Conservation (phyloP, 176 grass and related monocot genomes). For the Carex pumila region DNA sequence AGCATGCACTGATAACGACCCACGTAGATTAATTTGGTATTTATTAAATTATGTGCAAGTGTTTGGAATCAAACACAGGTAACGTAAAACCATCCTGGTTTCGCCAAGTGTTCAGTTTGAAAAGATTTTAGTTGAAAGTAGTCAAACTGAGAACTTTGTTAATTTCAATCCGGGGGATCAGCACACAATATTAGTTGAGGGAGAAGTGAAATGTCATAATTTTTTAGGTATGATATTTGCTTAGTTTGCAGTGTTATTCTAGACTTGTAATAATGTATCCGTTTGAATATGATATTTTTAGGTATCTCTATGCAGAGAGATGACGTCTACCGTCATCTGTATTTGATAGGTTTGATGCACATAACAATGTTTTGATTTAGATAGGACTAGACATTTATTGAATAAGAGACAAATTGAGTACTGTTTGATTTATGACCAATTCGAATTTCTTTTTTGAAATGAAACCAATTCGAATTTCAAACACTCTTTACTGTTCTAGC, state of each 20-base stretch:
- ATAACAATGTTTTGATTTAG: no score
- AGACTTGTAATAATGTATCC: not conserved
- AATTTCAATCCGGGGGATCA: not conserved
- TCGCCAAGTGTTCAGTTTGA: not conserved
- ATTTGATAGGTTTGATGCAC: no score
- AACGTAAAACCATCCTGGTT: not conserved
- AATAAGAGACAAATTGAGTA: not conserved
- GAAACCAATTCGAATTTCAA: not conserved
- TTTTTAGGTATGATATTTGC: not conserved
- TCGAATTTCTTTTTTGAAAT: no score
- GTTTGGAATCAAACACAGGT: not conserved
- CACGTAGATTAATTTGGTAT: not conserved
- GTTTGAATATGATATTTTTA: not conserved
- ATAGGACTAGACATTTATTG: not conserved
- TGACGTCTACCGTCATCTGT: no score
- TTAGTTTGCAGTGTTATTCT: not conserved
- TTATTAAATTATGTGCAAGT: not conserved
- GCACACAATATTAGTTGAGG: not conserved
- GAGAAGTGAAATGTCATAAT: not conserved
- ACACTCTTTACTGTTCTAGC: not conserved
- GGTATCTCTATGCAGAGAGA: no score
- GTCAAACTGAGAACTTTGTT: not conserved
- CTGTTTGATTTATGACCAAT: not conserved
- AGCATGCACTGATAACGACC: not conserved
- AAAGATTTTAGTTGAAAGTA: not conserved